Base-by-base conservation (phyloP, 164 flowering plant genomes). In the Litsea cubeba region DNA sequence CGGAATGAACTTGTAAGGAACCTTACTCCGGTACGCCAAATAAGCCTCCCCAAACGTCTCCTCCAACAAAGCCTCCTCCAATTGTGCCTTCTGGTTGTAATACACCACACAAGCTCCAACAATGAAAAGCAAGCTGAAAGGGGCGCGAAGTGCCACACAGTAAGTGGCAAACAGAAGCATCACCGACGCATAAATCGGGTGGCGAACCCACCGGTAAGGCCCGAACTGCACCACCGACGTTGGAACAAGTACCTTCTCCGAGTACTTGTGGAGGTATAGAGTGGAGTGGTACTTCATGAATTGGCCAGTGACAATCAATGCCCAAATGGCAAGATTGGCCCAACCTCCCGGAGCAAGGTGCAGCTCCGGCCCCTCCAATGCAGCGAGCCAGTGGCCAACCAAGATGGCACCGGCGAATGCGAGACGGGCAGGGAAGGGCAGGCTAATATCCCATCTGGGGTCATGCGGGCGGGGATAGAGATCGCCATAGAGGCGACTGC, bases 171-270 rank as follows among this genome's bases (percentile, higher is more conserved):
- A 83, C 80, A 93, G 76, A 70, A 91, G 89, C 88, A 91, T 85
- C 0, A 86, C 86, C 0, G 98, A 90, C 0, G 95, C 86, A 80
- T 95, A 95, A 50, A 93, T 85, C 5, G 98, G 97, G 80, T 93
- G 99, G 26, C 98, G 86, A 20, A 95, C 92, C 90, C 89, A 90
- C 75, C 98, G 84, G 71, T 89, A 93, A 0, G 99, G 97, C 25
- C 98, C 99, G 80, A 93, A 93, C 80, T 90, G 94, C 71, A 95
- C 97, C 63, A 93, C 99, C 15, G 85, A 77, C 7, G 90, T 90
- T 7, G 98, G 96, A 75, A 83, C 98, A 32, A 87, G 98, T 63
- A 93, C 90, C 76, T 93, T 89, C 80, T 91, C 97, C 11, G 96
- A 87, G 71, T 93, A 93, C 80, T 95, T 91, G 0, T 94, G 91